These are phyloP conservation scores for Magnaporthales sp. DNA, from an alignment of 2,329 filamentous ascomycete species.

Conservation along the genomic window DNA sequence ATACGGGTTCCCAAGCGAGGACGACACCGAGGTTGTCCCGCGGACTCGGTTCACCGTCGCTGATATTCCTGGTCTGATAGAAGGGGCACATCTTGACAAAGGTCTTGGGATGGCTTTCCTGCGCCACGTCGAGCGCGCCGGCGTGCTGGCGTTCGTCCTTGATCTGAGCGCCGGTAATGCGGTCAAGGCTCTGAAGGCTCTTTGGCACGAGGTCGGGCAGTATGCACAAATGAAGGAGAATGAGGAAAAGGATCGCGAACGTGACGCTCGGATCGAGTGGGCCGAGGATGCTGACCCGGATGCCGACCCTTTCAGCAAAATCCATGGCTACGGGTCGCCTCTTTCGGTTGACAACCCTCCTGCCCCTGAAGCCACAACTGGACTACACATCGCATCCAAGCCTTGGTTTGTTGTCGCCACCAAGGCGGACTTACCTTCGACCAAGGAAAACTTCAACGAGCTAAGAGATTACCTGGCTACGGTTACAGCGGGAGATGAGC, in stretches of 20 bases:
- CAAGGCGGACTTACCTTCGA: slow-evolving; percentile 76
- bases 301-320: background rate
- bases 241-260: slow-evolving; percentile 57
- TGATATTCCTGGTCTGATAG: slow-evolving; percentile 89
- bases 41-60: slow-evolving; percentile 85
- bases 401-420: slow-evolving; percentile 96
- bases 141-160: slow-evolving; percentile 87
- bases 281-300: slow-evolving; percentile 33
- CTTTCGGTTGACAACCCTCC: slow-evolving; percentile 21
- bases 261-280: slow-evolving; percentile 47
- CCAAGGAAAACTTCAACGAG: slow-evolving; percentile 65
- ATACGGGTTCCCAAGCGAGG: slow-evolving; percentile 22
- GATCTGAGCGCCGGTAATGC: slow-evolving; percentile 77
- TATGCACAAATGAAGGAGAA: slow-evolving; percentile 77
- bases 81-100: slow-evolving; percentile 85
- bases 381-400: slow-evolving; percentile 79
- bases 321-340: slow-evolving; percentile 10
- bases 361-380: slow-evolving; percentile 19
- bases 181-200: slow-evolving; percentile 64
- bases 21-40: slow-evolving; percentile 38
- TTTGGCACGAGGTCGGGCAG: slow-evolving; percentile 86
- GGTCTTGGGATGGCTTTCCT: slow-evolving; percentile 88
- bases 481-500: slow-evolving; percentile 51
- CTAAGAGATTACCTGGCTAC: slow-evolving; percentile 63
- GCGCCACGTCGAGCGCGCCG: slow-evolving; percentile 87